These are phyloP conservation scores for Monilinia laxa DNA, from an alignment of 2,329 filamentous ascomycete species.

Conservation along the genomic window DNA sequence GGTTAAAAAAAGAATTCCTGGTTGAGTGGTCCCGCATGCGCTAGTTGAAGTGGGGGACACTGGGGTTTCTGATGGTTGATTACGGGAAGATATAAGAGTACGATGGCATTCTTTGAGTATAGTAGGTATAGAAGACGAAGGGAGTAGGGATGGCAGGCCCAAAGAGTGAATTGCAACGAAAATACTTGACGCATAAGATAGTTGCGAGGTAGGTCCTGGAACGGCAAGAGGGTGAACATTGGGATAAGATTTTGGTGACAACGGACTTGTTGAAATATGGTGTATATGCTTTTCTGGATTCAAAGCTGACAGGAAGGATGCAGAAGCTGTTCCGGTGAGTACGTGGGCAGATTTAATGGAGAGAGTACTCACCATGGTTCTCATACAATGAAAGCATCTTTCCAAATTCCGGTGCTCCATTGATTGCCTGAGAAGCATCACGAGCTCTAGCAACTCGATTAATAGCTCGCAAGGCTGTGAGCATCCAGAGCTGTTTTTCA, in stretches of 20 bases:
- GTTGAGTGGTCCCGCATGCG: neutral
- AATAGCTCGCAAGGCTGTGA: constrained; percentile 51
- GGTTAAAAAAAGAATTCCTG: constrained; percentile 56
- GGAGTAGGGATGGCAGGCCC: constrained; percentile 55
- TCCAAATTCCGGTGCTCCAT: neutral
- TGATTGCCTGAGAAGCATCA: neutral
- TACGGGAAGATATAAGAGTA: constrained; percentile 47
- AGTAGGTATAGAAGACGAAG: constrained; percentile 55
- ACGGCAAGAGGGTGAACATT: constrained; percentile 41
- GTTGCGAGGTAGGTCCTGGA: constrained; percentile 43
- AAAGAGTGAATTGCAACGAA: constrained; percentile 55
- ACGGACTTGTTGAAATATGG: constrained; percentile 44
- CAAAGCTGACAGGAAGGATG: constrained; percentile 39
- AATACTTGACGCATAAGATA: constrained; percentile 40
- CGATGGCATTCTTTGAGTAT: constrained; percentile 58
- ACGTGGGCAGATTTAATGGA: constrained; percentile 1
- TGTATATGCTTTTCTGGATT: constrained; percentile 44
- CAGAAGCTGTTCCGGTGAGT: constrained; percentile 31
- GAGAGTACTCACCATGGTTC: constrained; percentile 35
- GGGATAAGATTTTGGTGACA: constrained; percentile 41
- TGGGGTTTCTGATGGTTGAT: constrained; percentile 1
- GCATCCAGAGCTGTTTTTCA: constrained; percentile 61
- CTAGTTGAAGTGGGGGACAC: neutral
- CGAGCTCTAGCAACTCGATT: constrained; percentile 10
- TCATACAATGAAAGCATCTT: constrained; percentile 39